Evolutionary conservation across 768 basidiomycete genomes (phyloP).

Genomic region (Tephrocybe sp.): DNA sequence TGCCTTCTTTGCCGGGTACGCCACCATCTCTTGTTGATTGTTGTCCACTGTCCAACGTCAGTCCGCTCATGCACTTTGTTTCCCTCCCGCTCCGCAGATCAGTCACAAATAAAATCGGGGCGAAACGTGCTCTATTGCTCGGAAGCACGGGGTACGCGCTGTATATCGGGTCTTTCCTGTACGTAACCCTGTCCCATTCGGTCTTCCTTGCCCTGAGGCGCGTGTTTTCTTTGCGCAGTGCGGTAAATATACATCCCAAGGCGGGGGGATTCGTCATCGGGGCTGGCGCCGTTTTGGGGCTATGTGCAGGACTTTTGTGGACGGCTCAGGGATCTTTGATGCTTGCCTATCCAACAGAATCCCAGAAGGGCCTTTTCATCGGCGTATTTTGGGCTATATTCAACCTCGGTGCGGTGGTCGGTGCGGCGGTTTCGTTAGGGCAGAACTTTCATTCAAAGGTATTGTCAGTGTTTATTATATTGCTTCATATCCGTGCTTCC

Average conservation of each 20-base stretch:
- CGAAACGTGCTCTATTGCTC: slow-evolving; percentile 67
- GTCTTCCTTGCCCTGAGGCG: not conserved
- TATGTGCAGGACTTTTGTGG: slow-evolving; percentile 75
- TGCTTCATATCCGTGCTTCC: not conserved
- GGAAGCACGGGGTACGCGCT: slow-evolving; percentile 78
- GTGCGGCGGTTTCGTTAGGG: slow-evolving; percentile 72
- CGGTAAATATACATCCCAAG: slow-evolving; percentile 65
- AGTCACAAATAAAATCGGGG: slow-evolving; percentile 80
- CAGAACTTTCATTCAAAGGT: slow-evolving; percentile 67
- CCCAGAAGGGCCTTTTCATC: slow-evolving; percentile 75
- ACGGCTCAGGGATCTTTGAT: slow-evolving; percentile 85
- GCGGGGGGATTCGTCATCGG: slow-evolving; percentile 66
- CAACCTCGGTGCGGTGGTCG: slow-evolving; percentile 79
- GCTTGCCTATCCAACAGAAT: slow-evolving; percentile 81
- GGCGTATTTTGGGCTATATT: slow-evolving; percentile 85
- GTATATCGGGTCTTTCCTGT: slow-evolving; percentile 76
- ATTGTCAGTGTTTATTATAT: slow-evolving; percentile 21
- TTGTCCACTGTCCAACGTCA: not conserved
- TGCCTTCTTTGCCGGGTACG: slow-evolving; percentile 71
- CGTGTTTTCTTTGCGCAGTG: slow-evolving; percentile 36
- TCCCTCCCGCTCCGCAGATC: slow-evolving; percentile 41
- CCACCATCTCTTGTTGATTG: not conserved
- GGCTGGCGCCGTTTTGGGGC: slow-evolving; percentile 70
- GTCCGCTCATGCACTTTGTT: not conserved
- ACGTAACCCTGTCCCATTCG: slow-evolving; percentile 22